A percentile compares a stretch with the other conserved stretches of the same genome.
phyloP scores from a whole-genome alignment of 805 yeast genomes.

The Ogataea parapolymorpha region DNA sequence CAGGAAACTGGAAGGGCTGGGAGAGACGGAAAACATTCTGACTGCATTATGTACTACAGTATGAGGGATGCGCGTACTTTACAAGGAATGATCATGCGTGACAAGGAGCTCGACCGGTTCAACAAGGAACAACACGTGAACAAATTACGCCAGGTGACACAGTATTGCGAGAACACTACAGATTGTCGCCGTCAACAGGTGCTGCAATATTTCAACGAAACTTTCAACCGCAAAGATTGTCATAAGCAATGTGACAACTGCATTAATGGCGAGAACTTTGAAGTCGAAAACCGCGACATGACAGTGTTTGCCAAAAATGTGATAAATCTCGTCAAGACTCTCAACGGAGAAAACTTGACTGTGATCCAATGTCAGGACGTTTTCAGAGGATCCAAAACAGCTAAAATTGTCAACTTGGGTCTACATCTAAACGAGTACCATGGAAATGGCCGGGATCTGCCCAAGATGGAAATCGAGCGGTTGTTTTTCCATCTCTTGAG shows the following conservation, averaged over 20 bases:
- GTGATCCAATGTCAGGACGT: constrained; percentile 79
- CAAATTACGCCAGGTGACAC: constrained; percentile 78
- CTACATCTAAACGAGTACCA: constrained; percentile 59
- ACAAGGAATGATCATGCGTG: constrained; percentile 74
- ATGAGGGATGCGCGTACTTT: constrained; percentile 76
- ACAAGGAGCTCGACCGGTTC: constrained; percentile 56
- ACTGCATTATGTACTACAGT: constrained; percentile 78
- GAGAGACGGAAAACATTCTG: constrained; percentile 82
- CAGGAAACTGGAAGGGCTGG: constrained; percentile 99
- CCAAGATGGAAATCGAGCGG: constrained; percentile 73
- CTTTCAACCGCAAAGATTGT: constrained; percentile 65
- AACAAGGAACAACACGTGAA: constrained; percentile 75
- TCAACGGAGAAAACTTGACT: constrained; percentile 65
- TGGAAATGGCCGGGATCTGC: constrained; percentile 64
- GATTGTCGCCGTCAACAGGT: constrained; percentile 92
- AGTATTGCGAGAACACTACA: constrained; percentile 85
- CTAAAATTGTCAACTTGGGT: constrained; percentile 60
- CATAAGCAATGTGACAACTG: constrained; percentile 84
- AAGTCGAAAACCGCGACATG: constrained; percentile 58
- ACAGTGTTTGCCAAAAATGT: constrained; percentile 61
- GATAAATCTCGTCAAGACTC: constrained; percentile 51
- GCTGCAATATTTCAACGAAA: constrained; percentile 85
- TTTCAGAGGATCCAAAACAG: constrained; percentile 65
- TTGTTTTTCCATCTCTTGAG: constrained; percentile 75
- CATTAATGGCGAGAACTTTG: constrained; percentile 39